Percentiles rank a stretch among this genome's conserved stretches.
Conservation (phyloP, 306 rosid species). For the Corylus heterophylla region DNA sequence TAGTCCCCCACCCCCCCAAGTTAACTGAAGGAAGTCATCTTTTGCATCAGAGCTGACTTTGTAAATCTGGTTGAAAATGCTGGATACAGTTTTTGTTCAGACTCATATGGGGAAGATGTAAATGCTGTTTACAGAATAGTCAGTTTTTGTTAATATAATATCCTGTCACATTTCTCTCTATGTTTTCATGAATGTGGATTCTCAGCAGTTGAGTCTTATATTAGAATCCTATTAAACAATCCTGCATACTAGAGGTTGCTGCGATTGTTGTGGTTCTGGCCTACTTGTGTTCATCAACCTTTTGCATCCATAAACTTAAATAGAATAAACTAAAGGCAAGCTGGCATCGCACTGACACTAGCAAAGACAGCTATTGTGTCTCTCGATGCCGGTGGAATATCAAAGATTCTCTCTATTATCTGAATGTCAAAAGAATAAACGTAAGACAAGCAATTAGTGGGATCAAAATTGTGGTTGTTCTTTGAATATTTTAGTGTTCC, state of each 20-base stretch:
- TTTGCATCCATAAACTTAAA: background rate
- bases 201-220: background rate
- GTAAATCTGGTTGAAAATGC: constrained; percentile 13
- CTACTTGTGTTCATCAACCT: background rate
- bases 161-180: background rate
- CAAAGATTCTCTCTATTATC: no score
- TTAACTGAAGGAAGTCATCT: constrained; percentile 23
- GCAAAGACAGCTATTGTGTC: no score
- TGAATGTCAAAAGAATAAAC: no score
- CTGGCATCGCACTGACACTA: no score
- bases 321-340: no score
- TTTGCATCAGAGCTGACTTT: constrained; percentile 2
- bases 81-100: constrained; percentile 7
- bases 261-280: background rate
- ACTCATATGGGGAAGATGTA: constrained; percentile 6
- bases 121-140: constrained; percentile 1
- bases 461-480: no score
- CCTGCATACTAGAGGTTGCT: background rate
- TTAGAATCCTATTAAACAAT: background rate
- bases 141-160: constrained; percentile 1
- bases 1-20: constrained; percentile 7
- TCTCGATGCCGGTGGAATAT: no score
- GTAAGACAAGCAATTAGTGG: no score
- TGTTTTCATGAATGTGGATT: background rate
- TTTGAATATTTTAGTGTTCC: no score